Evolutionary conservation across 805 yeast genomes (phyloP).

Genomic region (Wickerhamomyces canadensis): DNA sequence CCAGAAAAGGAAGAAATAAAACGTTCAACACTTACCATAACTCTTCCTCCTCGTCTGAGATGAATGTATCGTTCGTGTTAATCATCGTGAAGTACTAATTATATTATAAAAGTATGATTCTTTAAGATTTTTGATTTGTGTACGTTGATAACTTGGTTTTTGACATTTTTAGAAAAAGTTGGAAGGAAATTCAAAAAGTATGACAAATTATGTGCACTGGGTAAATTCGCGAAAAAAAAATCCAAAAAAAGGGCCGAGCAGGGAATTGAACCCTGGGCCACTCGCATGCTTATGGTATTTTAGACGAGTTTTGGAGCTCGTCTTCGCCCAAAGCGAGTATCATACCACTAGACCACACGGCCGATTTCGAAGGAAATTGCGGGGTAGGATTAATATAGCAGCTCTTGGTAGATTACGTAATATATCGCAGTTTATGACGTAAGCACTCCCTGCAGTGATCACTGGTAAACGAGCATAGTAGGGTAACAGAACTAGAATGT

Average conservation of each 20-base stretch:
- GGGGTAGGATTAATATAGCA: no score
- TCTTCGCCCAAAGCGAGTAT: slow-evolving; percentile 29
- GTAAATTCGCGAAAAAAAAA: neutral
- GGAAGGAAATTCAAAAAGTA: no score
- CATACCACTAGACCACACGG: slow-evolving; percentile 30
- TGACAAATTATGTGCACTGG: no score
- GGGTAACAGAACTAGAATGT: no score
- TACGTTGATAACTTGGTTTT: no score
- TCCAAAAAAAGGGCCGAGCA: slow-evolving; percentile 8
- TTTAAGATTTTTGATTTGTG: slow-evolving; percentile 1
- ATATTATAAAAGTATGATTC: neutral
- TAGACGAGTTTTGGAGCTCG: slow-evolving; percentile 9
- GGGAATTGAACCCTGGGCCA: slow-evolving; percentile 13
- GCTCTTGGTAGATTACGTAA: no score
- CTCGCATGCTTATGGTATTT: slow-evolving; percentile 7
- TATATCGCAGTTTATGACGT: no score
- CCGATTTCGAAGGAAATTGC: no score
- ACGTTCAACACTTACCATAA: slow-evolving; percentile 46
- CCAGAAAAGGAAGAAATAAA: neutral
- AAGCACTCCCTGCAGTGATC: no score
- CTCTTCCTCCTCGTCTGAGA: slow-evolving; percentile 79
- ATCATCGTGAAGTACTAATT: slow-evolving; percentile 14
- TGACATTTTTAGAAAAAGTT: no score
- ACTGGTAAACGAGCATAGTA: no score
- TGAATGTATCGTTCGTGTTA: slow-evolving; percentile 44